Conservation (phyloP, 305 asterid species). For the Ajuga reptans region DNA sequence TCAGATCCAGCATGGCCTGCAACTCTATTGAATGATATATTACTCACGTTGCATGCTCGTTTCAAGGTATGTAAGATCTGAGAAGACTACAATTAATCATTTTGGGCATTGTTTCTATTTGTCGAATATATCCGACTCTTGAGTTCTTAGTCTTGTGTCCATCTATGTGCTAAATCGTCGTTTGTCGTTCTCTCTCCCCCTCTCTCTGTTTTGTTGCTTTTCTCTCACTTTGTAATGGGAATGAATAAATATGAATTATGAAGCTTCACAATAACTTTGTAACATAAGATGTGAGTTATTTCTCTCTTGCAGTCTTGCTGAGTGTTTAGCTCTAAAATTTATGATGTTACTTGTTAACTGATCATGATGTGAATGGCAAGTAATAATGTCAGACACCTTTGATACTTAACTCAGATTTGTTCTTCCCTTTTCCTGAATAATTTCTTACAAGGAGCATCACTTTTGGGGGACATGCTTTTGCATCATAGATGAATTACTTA, state of each 20-base stretch:
- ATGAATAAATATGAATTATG: neutral
- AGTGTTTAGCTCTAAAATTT: neutral
- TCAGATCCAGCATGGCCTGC: constrained; percentile 98
- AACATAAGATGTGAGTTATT: constrained; percentile 3
- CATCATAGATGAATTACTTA: neutral
- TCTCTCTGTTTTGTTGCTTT: neutral
- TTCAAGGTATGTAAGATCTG: constrained; percentile 61
- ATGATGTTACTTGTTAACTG: neutral
- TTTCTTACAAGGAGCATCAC: neutral
- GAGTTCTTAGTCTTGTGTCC: constrained; percentile 5
- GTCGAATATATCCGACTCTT: neutral
- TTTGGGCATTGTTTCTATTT: neutral
- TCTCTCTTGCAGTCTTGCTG: neutral
- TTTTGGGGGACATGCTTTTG: neutral
- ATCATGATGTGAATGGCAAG: neutral
- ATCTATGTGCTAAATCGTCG: neutral
- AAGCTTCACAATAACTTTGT: neutral
- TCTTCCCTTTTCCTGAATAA: neutral
- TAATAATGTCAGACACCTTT: neutral
- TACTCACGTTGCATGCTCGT: constrained; percentile 96
- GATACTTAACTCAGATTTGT: neutral
- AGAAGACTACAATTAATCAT: neutral
- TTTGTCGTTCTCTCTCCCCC: neutral
- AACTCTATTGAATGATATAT: constrained; percentile 71
- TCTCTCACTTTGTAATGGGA: neutral